Conservation (phyloP, 1,284 basidiomycete genomes). For the Rhodotorula sp. region DNA sequence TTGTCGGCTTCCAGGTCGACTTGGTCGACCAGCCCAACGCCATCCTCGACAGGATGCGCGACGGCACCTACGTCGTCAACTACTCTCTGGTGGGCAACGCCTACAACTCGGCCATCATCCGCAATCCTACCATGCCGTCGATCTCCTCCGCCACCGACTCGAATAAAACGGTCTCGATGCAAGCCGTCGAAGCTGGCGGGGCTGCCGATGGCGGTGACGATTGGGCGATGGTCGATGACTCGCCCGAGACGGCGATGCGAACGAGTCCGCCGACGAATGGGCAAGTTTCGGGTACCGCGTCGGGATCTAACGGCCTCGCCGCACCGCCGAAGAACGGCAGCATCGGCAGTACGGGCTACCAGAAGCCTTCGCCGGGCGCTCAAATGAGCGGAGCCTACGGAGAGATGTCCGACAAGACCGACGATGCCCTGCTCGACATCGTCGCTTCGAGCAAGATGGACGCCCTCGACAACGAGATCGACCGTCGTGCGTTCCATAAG, state of each 20-base stretch:
- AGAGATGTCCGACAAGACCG: constrained; percentile 45
- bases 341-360: constrained; percentile 40
- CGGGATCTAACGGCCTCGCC: not conserved
- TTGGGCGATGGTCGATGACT: constrained; percentile 13
- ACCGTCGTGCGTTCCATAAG: constrained; percentile 52
- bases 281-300: not conserved
- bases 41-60: constrained; percentile 67
- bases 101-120: constrained; percentile 19
- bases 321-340: not conserved
- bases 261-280: not conserved
- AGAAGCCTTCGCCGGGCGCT: constrained; percentile 10
- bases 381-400: constrained; percentile 18
- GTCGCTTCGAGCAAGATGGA: constrained; percentile 10
- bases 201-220: constrained; percentile 3
- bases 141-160: constrained; percentile 13
- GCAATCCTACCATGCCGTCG: constrained; percentile 10
- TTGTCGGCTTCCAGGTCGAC: constrained; percentile 81
- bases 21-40: constrained; percentile 80
- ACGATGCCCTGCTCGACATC: constrained; percentile 54
- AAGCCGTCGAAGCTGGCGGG: constrained; percentile 11
- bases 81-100: constrained; percentile 39
- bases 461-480: constrained; percentile 30
- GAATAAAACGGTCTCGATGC: constrained; percentile 25
- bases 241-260: not conserved
- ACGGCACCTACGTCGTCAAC: constrained; percentile 45